Percentiles rank a stretch among this genome's conserved stretches.
Conservation (phyloP, 345 rosid genomes). For the Psidium guajava region DNA sequence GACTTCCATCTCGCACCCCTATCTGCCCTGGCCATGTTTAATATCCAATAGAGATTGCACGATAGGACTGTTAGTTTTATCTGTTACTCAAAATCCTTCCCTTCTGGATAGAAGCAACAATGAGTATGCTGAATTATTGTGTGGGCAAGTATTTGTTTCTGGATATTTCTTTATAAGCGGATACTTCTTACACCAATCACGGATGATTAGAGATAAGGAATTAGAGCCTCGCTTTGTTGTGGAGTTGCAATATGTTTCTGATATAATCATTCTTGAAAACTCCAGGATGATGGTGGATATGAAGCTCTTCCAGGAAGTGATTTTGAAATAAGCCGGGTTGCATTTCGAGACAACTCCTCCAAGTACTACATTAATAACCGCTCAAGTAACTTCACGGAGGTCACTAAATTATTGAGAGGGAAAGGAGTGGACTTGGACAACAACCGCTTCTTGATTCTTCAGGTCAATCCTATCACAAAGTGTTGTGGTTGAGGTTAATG, state of each 20-base stretch:
- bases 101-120: neutral
- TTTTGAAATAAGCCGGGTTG: constrained; percentile 85
- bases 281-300: constrained; percentile 74
- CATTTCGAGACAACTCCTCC: constrained; percentile 89
- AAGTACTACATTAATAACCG: constrained; percentile 83
- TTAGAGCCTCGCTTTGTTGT: neutral
- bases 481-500: neutral
- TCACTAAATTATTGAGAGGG: constrained; percentile 76
- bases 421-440: constrained; percentile 98
- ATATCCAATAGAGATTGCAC: neutral
- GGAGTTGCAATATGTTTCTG: neutral
- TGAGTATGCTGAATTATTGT: neutral
- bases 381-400: constrained; percentile 87
- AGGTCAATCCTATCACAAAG: constrained; percentile 28
- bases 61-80: neutral
- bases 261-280: neutral
- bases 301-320: constrained; percentile 85
- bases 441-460: constrained; percentile 96
- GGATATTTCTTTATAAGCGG: neutral
- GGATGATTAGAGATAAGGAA: neutral
- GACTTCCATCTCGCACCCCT: neutral
- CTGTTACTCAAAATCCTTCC: neutral
- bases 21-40: neutral
- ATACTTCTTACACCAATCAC: neutral
- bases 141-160: neutral